These are phyloP conservation scores for Gossypium bickii DNA, from an alignment of 345 rosid genomes.

Conservation along the genomic window DNA sequence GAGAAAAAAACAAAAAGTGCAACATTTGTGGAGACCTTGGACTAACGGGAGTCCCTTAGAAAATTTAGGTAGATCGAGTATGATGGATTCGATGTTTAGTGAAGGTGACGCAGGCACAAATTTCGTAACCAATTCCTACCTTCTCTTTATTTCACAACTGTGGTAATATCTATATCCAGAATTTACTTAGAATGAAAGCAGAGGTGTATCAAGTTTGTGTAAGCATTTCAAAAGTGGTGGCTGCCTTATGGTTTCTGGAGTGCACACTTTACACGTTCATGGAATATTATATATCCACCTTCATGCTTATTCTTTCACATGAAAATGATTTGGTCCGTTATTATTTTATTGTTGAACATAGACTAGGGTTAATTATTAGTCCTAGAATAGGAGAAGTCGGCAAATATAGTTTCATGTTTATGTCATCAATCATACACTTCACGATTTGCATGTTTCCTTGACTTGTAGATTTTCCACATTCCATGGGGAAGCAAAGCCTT, in stretches of 20 bases:
- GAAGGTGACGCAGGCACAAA: no score
- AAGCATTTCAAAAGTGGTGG: not conserved
- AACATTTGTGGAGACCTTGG: no score
- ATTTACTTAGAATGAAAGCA: no score
- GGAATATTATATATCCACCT: not conserved
- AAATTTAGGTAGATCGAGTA: no score
- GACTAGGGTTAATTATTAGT: not conserved
- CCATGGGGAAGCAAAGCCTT: not conserved
- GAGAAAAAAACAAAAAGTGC: no score
- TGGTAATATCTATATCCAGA: no score
- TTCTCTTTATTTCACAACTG: no score
- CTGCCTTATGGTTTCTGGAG: not conserved
- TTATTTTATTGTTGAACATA: not conserved
- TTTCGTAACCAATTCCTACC: no score
- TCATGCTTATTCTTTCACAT: not conserved
- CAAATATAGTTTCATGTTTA: not conserved
- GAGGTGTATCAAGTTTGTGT: not conserved
- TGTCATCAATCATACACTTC: not conserved
- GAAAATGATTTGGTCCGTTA: slow-evolving; percentile 7
- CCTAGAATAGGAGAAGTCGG: not conserved
- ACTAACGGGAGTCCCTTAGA: no score
- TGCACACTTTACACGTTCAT: not conserved
- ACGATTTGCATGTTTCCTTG: slow-evolving; percentile 6
- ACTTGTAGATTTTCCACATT: slow-evolving; percentile 1
- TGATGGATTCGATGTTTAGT: no score